These are phyloP conservation scores for Bisporella sp. DNA, from an alignment of 2,329 filamentous ascomycete species.

Conservation along the genomic window DNA sequence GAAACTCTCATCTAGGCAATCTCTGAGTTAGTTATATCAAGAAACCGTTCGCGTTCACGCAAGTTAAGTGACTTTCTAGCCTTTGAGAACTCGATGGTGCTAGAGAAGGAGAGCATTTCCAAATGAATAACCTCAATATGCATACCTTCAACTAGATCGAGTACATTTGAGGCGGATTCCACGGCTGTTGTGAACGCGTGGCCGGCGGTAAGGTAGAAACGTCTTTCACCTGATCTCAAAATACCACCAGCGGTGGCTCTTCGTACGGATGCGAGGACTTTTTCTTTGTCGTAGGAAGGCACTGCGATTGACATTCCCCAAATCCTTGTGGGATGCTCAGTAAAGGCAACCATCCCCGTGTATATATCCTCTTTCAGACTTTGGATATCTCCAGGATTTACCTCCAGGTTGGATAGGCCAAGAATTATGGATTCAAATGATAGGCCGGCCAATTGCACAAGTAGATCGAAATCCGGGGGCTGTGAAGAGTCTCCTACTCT, in stretches of 20 bases:
- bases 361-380: background rate
- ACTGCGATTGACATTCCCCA: background rate
- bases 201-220: background rate
- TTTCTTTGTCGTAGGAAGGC: background rate
- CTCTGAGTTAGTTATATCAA: no score
- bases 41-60: no score
- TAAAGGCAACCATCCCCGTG: background rate
- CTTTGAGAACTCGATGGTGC: no score
- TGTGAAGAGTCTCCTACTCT: constrained; percentile 2
- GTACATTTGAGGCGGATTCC: background rate
- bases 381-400: background rate
- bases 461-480: constrained; percentile 6
- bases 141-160: background rate
- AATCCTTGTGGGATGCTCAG: background rate
- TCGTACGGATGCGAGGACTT: background rate
- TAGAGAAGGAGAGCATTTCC: no score
- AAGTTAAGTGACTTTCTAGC: no score
- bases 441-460: background rate
- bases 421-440: background rate
- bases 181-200: background rate
- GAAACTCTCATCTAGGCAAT: background rate
- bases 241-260: background rate
- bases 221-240: background rate
- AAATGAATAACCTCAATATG: background rate
- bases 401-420: background rate